Evolutionary conservation across 1,139 yeast species (phyloP), one percentile per base, ranked within the genome.

Genomic region (Zygoascus hellenicus): DNA sequence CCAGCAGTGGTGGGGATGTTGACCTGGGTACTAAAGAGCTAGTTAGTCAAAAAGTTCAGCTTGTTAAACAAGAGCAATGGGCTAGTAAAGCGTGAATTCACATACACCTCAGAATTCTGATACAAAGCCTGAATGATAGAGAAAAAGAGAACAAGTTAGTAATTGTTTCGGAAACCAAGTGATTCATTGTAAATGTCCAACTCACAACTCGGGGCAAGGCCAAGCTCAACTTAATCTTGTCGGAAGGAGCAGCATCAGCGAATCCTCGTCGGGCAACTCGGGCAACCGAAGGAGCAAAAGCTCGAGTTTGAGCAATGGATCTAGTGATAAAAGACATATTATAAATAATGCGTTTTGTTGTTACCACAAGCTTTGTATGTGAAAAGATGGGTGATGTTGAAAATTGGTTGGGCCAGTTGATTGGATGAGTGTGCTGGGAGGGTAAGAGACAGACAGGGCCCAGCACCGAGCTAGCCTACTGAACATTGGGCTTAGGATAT

Each of bases 1-100:
- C 99, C 99, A 58, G 95, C 83, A 64, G 86, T 78, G 55, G 96
- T 92, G 64, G 99, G 98, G 62, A 92, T 77, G 75, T 92, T 92
- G 60, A 94, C 98, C 76, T 92, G 99, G 59, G 85, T 72, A 69
- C 84, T 70, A 69, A 71, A n/a, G 56, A 69, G 47, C 35, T 33
- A 44, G 54, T 38, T 17, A 31, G 38, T 11, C n/a, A 9, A 32
- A 35, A n/a, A n/a, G n/a, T n/a, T n/a, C n/a, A n/a, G 30, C 10
- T 14, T 10, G 35, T 29, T 16, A n/a, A 11, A 17, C n/a, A 9
- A 9, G 15, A 26, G 17, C 30, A 37, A 29, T 29, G 31, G 13
- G 33, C 46, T 38, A 36, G 14, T 10, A 10, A 7, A 17, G 3
- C 14, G 6, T 22, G 15, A 28, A 2, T 14, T 22, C 19, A 43